Conservation (phyloP, 768 basidiomycete species). For the Pseudohyphozyma bogoriensis region DNA sequence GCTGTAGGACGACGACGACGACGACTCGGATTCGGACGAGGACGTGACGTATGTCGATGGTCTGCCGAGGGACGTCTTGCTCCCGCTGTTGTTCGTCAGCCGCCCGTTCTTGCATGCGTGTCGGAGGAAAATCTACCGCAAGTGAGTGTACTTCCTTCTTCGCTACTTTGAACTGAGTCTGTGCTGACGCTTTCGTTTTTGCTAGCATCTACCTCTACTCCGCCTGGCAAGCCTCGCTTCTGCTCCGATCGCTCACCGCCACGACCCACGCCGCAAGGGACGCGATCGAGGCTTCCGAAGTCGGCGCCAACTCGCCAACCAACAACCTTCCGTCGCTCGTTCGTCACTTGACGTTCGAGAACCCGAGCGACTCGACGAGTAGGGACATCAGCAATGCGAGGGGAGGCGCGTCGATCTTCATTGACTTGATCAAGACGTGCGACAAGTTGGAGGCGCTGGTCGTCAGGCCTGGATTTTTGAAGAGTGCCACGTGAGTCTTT, state of each 20-base stretch:
- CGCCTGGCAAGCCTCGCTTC: conserved; percentile 8
- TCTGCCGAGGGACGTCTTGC: conserved; percentile 23
- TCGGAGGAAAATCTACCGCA: conserved; percentile 23
- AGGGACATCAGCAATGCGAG: not conserved
- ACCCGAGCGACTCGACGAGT: not conserved
- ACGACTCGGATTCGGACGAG: not conserved
- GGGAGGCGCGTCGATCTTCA: conserved; percentile 10
- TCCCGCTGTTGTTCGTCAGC: conserved; percentile 28
- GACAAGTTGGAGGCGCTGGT: conserved; percentile 6
- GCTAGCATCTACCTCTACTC: not conserved
- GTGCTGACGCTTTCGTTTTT: not conserved
- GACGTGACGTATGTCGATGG: conserved; percentile 27
- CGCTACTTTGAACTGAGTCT: not conserved
- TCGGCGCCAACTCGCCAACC: not conserved
- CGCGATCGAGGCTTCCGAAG: not conserved
- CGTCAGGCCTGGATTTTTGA: conserved; percentile 6
- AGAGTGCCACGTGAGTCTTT: conserved; percentile 16
- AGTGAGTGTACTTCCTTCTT: not conserved
- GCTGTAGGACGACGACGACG: not conserved
- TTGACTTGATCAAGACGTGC: conserved; percentile 4
- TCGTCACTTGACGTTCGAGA: not conserved
- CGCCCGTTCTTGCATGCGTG: conserved; percentile 29
- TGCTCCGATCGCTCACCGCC: conserved; percentile 11
- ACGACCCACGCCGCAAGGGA: conserved; percentile 5
- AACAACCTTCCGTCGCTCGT: conserved; percentile 9